These are phyloP conservation scores for Tephrocybe sp. DNA, from an alignment of 768 basidiomycete species.

Conservation along the genomic window DNA sequence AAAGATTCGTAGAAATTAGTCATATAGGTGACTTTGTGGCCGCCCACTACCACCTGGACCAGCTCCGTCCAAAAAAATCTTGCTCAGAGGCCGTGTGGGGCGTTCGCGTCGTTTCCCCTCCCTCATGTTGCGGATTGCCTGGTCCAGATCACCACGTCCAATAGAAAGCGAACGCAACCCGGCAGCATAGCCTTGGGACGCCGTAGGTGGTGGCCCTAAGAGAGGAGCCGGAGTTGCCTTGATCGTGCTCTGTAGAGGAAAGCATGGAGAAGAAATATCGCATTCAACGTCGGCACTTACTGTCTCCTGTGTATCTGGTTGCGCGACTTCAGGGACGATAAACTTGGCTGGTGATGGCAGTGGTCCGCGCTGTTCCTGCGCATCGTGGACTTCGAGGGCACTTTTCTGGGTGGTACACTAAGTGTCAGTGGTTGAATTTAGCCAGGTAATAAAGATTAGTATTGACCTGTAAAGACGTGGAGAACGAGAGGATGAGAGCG, in stretches of 20 bases:
- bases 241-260: conserved; percentile 37
- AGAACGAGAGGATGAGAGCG: conserved; percentile 70
- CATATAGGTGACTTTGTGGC: conserved; percentile 33
- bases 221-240: conserved; percentile 30
- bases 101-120: conserved; percentile 59
- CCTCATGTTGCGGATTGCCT: conserved; percentile 80
- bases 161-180: conserved; percentile 52
- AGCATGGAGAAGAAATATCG: conserved; percentile 9
- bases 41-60: conserved; percentile 38
- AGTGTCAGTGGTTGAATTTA: not conserved
- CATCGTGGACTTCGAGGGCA: conserved; percentile 63
- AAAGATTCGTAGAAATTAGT: too few species aligned
- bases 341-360: conserved; percentile 19
- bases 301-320: conserved; percentile 21
- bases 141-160: conserved; percentile 79
- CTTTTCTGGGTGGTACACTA: conserved; percentile 61
- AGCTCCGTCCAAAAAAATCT: conserved; percentile 77
- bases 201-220: conserved; percentile 29
- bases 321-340: conserved; percentile 17
- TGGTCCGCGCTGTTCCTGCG: conserved; percentile 35
- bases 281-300: conserved; percentile 15
- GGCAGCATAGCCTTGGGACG: conserved; percentile 40
- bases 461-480: conserved; percentile 65
- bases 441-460: not conserved
- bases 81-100: conserved; percentile 61